Base-by-base conservation (phyloP, 257 asterid genomes). In the Vinca minor region DNA sequence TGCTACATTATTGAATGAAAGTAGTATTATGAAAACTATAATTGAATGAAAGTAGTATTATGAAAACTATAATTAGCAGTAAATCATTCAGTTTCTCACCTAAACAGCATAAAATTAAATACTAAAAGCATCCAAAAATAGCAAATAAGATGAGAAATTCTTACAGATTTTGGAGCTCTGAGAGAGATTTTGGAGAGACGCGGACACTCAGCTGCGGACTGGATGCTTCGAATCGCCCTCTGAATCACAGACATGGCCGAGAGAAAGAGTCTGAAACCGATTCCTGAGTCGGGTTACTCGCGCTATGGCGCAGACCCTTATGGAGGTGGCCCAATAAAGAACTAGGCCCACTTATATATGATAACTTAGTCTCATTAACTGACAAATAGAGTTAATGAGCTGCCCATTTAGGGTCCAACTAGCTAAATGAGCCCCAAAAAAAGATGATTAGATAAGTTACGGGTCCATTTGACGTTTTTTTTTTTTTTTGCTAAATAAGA, bases 91-190 rank as follows among this genome's bases (percentile, higher is more conserved):
- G 21, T 20, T 26, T 20, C 59, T 23, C 21, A 26, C 4, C 20
- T 28, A 4, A 14, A 13, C 59, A 53, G 3, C 23, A 15, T 36
- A 8, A 17, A 20, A 59, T 21, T n/a, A n/a, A 21, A 50, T 1
- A 13, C 20, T 14, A 0, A 29, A 50, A 53, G 5, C 8, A 56
- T 4, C 17, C 17, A 49, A 47, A 46, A 54, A 53, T 34, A 23
- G n/a, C 25, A 18, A 2, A 41, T 39, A 18, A 14, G 39, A 25
- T 29, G 1, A 28, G 7, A 15, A 47, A 12, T 57, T 25, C 79
- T 71, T 79, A 88, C 96, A 15, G 64, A 39, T 42, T 82, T 85
- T 4, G 95, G 94, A 62, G 94, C 70, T 2, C 52, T 87, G 38
- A 87, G 88, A 63, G 74, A 60, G 67, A 85, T 75, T 63, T 70